These are phyloP conservation scores for Luzula sylvatica DNA, from an alignment of 176 grass and related monocot genomes.

Conservation along the genomic window DNA sequence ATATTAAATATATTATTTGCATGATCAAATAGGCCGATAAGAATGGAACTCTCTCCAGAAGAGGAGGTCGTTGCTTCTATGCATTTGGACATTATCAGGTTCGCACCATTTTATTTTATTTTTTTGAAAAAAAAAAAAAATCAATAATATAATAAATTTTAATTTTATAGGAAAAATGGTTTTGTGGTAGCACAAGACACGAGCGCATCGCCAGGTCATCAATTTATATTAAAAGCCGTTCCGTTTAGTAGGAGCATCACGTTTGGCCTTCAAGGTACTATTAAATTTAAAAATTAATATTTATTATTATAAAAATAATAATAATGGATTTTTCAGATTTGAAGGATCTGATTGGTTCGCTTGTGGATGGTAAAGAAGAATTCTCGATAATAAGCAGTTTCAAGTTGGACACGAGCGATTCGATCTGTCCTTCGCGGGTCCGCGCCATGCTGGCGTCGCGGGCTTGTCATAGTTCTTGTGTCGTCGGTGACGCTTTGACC, in stretches of 20 bases:
- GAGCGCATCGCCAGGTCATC: constrained; percentile 57
- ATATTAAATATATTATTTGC: constrained; percentile 21
- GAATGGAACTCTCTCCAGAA: constrained; percentile 87
- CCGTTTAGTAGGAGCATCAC: constrained; percentile 95
- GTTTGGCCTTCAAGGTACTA: constrained; percentile 82
- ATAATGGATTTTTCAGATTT: constrained; percentile 38
- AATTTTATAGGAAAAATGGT: constrained; percentile 71
- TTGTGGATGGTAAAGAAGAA: constrained; percentile 82
- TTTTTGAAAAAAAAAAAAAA: not conserved
- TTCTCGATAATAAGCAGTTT: constrained; percentile 76
- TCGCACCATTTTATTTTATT: no score
- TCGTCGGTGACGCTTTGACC: constrained; percentile 86
- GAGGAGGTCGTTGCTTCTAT: constrained; percentile 89
- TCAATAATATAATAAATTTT: not conserved
- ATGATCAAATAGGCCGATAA: constrained; percentile 49
- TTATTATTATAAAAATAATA: not conserved
- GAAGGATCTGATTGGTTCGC: constrained; percentile 75
- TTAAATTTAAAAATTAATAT: no score
- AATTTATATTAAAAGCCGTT: constrained; percentile 81
- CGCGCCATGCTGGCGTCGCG: constrained; percentile 94
- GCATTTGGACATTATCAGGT: constrained; percentile 89
- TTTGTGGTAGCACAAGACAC: constrained; percentile 81
- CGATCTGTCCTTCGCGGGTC: constrained; percentile 87
- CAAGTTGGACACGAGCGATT: constrained; percentile 60
- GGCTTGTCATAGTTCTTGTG: constrained; percentile 79